A percentile compares a stretch with the other conserved stretches of the same genome.
Evolutionary conservation across 2,329 filamentous ascomycete species (phyloP).

Genomic region (Colletotrichum scovillei): DNA sequence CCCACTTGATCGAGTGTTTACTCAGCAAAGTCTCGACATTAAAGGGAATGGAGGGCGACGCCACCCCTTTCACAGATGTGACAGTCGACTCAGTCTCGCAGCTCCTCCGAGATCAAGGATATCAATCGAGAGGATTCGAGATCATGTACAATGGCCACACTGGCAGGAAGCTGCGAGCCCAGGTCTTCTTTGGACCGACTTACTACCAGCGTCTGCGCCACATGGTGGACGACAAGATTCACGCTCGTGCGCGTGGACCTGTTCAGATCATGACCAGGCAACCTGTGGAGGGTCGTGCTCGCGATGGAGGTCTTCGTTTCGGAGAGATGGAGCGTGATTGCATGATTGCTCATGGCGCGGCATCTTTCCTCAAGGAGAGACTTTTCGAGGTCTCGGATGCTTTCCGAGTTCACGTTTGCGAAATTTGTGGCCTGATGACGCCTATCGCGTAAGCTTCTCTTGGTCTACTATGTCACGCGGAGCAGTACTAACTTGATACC

Average conservation of each 20-base stretch:
- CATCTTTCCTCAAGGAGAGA: conserved; percentile 96
- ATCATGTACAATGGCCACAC: conserved; percentile 99
- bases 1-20: conserved; percentile 98
- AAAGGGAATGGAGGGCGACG: conserved; percentile 95
- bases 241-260: conserved; percentile 95
- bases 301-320: conserved; percentile 98
- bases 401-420: conserved; percentile 97
- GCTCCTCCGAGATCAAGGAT: conserved; percentile 87
- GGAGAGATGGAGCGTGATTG: conserved; percentile 99
- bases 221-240: conserved; percentile 99
- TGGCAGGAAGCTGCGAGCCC: conserved; percentile 89
- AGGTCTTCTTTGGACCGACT: conserved; percentile 96
- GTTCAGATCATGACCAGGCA: conserved; percentile 98
- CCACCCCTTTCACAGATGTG: conserved; percentile 97
- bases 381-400: conserved; percentile 98
- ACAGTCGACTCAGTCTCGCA: conserved; percentile 94
- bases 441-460: conserved; percentile 87
- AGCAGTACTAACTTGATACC: conserved; percentile 47
- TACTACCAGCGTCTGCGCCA: conserved; percentile 99
- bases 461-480: neutral
- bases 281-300: conserved; percentile 96
- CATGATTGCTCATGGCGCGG: conserved; percentile 99
- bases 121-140: conserved; percentile 97
- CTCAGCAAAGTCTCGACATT: conserved; percentile 95
- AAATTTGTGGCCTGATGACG: conserved; percentile 99